Percentiles rank a stretch among this genome's conserved stretches.
Evolutionary conservation across 371 early-diverging fungal species (phyloP).

Genomic region (Zopfochytrium polystomum): DNA sequence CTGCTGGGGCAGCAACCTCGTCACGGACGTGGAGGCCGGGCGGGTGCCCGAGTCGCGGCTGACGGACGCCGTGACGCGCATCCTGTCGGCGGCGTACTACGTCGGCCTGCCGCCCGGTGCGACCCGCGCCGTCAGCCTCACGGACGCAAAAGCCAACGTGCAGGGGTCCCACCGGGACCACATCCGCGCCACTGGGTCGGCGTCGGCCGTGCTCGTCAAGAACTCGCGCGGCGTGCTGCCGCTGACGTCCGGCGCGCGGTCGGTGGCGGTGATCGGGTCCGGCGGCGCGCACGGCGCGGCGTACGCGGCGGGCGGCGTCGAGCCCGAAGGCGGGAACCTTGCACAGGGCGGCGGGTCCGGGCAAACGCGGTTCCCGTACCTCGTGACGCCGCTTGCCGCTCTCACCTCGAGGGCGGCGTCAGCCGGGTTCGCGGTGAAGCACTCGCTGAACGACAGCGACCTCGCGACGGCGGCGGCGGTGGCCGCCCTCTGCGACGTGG

Average conservation of each 20-base stretch:
- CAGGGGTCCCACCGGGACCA: too few species aligned
- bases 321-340: constrained; percentile 56
- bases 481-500: too few species aligned
- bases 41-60: constrained; percentile 30
- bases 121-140: too few species aligned
- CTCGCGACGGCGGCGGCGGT: too few species aligned
- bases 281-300: constrained; percentile 47
- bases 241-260: constrained; percentile 12
- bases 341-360: constrained; percentile 68
- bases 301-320: too few species aligned
- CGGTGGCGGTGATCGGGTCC: constrained; percentile 52
- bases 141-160: too few species aligned
- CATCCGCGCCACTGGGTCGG: too few species aligned
- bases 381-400: too few species aligned
- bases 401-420: too few species aligned
- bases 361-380: constrained; percentile 57
- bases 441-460: too few species aligned
- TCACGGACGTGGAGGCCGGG: constrained; percentile 17
- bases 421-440: too few species aligned
- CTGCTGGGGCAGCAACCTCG: constrained; percentile 26
- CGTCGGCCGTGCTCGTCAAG: constrained; percentile 50
- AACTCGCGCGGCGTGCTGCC: constrained; percentile 45
- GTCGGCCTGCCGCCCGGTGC: too few species aligned
- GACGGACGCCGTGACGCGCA: constrained; percentile 57
- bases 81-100: constrained; percentile 57